These are phyloP conservation scores for Aspergillus sp. DNA, from an alignment of 2,329 filamentous ascomycete species.

Conservation along the genomic window DNA sequence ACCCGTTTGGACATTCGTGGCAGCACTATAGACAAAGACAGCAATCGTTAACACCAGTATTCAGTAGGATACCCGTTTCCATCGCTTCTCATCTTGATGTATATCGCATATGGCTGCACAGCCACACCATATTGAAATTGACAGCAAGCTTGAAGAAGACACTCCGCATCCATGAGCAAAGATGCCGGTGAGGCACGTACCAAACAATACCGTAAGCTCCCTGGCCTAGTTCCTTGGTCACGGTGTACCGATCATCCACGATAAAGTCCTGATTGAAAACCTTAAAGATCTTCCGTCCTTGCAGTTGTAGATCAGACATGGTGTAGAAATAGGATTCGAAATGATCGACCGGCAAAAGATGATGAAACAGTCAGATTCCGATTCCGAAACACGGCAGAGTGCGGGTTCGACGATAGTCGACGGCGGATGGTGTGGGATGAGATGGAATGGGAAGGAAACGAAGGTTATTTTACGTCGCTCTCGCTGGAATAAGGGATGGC, in stretches of 20 bases:
- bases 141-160: not conserved
- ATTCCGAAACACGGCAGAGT: not conserved
- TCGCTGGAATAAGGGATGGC: not conserved
- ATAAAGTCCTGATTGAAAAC: conserved; percentile 99
- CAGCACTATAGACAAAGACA: conserved; percentile 62
- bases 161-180: conserved; percentile 2
- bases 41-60: conserved; percentile 16
- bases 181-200: conserved; percentile 53
- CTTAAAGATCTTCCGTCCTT: conserved; percentile 90
- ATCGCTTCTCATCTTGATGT: not conserved
- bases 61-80: not conserved
- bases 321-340: conserved; percentile 9
- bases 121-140: not conserved
- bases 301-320: conserved; percentile 63
- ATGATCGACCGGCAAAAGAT: conserved; percentile 11
- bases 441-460: not conserved
- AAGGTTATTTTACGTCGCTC: not conserved
- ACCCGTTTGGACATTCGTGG: conserved; percentile 83
- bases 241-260: conserved; percentile 96
- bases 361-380: not conserved
- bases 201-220: conserved; percentile 99
- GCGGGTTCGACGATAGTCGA: not conserved
- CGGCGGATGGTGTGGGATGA: not conserved
- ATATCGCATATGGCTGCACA: not conserved
- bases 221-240: conserved; percentile 97